Base-by-base conservation (phyloP, 441 rosid genomes). In the Pelargonium cotyledonis region DNA sequence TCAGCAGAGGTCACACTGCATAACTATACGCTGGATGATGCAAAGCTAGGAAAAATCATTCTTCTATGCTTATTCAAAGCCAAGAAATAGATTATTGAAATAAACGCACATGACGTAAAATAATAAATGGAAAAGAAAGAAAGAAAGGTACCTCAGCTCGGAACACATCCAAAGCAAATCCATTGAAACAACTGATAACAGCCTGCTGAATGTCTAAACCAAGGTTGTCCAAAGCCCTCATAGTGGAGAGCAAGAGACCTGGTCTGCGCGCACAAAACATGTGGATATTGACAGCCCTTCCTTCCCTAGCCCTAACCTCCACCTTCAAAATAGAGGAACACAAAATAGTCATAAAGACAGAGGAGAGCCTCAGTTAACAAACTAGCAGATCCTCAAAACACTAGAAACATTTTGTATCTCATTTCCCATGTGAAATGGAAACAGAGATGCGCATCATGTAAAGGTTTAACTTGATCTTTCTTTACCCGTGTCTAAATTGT, bases 131-230 rank as follows among this genome's bases (percentile, higher is more conserved):
- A 2, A 11, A 1, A 43, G 47, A 46, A 51, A 63, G 15, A 68
- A 64, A 65, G 21, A 67, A 72, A 6, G 49, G n/a, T 65, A 88
- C 92, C 92, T 88, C 92, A 72, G 92, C 92, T 23, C 84, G 86
- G 81, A 85, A 88, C 65, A 85, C 85, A 78, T 88, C 92, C 80
- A 88, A 72, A 7, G 90, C 86, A 49, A 88, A 85, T 23, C 90
- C 90, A 23, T 84, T 88, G 80, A 83, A 85, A 74, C 90, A 84
- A 82, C 90, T 84, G 58, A 85, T 85, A 65, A 85, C 90, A 6
- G 90, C 90, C 76, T 88, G 90, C 66, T 88, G 90, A 76, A 88
- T 76, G 72, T 85, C 90, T 70, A 88, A 76, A n/a, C 92, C 92
- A 26, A 88, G 90, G 77, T 81, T 83, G 77, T 88, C 92, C 40